Conservation (phyloP, 768 basidiomycete genomes). For the Termitomyces sp. region DNA sequence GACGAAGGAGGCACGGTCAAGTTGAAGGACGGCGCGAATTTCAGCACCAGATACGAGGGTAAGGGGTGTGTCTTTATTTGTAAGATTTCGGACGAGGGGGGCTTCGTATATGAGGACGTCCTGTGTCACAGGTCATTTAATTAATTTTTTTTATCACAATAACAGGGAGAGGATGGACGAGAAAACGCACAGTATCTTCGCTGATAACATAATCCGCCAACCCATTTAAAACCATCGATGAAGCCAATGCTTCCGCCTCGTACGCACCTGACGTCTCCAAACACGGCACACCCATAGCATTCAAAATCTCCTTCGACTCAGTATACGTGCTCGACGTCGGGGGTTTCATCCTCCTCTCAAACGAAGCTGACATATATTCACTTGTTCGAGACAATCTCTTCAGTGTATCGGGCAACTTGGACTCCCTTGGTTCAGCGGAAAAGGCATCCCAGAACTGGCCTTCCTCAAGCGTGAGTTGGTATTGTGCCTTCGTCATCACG, state of each 20-base stretch:
- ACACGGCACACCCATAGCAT: conserved; percentile 80
- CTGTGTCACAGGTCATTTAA: conserved; percentile 27
- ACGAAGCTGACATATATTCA: conserved; percentile 54
- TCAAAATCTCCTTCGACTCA: conserved; percentile 63
- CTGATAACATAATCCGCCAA: conserved; percentile 84
- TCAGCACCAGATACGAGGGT: conserved; percentile 57
- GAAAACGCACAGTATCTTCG: conserved; percentile 74
- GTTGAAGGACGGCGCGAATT: conserved; percentile 50
- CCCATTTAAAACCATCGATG: conserved; percentile 68
- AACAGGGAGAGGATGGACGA: neutral
- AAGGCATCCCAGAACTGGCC: conserved; percentile 52
- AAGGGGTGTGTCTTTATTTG: conserved; percentile 54
- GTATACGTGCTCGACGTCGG: conserved; percentile 64
- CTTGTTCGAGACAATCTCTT: conserved; percentile 38
- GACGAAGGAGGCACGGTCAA: conserved; percentile 56
- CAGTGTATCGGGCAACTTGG: neutral
- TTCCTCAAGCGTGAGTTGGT: conserved; percentile 56
- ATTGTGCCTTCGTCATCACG: conserved; percentile 57
- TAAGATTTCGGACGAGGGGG: conserved; percentile 75
- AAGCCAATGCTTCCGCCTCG: conserved; percentile 86
- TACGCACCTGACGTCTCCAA: conserved; percentile 61
- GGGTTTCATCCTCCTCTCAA: conserved; percentile 51
- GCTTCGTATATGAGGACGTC: conserved; percentile 82
- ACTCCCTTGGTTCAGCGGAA: conserved; percentile 7
- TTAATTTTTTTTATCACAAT: conserved; percentile 3